A percentile compares a stretch with the other conserved stretches of the same genome.
phyloP scores from a whole-genome alignment of 1,284 basidiomycete genomes.

The Ceratobasidium theobromae region DNA sequence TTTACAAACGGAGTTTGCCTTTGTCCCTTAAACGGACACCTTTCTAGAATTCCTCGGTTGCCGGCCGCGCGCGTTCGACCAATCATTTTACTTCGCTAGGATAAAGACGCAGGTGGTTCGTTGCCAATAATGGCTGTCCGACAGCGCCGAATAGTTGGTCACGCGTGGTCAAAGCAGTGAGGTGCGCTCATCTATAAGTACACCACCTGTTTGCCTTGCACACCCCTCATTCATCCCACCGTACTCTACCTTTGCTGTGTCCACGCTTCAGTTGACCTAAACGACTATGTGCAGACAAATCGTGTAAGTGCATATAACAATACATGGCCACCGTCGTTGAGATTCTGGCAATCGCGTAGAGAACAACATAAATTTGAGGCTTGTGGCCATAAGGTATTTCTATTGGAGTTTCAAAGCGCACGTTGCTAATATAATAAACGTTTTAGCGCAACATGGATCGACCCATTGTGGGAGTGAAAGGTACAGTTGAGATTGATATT shows the following conservation, averaged over 20 bases:
- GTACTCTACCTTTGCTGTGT: neutral
- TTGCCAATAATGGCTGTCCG: neutral
- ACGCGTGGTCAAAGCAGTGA: neutral
- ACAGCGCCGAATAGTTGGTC: neutral
- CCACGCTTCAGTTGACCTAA: neutral
- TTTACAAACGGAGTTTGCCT: no score
- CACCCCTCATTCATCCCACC: neutral
- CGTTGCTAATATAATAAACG: neutral
- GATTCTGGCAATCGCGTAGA: neutral
- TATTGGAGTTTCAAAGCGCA: neutral
- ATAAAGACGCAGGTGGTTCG: neutral
- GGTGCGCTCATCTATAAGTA: neutral
- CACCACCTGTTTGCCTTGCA: neutral
- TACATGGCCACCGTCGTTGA: neutral
- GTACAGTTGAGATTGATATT: neutral
- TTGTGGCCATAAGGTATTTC: constrained; percentile 18
- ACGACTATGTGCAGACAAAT: constrained; percentile 16
- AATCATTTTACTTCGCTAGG: neutral
- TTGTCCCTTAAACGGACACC: no score
- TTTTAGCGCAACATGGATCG: constrained; percentile 5
- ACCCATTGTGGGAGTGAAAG: constrained; percentile 19
- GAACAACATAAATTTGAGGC: constrained; percentile 16
- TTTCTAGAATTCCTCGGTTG: neutral
- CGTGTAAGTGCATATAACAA: constrained; percentile 8
- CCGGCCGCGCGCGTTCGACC: neutral